Base-by-base conservation (phyloP, 805 yeast genomes). In the Pichia cabralensis region DNA sequence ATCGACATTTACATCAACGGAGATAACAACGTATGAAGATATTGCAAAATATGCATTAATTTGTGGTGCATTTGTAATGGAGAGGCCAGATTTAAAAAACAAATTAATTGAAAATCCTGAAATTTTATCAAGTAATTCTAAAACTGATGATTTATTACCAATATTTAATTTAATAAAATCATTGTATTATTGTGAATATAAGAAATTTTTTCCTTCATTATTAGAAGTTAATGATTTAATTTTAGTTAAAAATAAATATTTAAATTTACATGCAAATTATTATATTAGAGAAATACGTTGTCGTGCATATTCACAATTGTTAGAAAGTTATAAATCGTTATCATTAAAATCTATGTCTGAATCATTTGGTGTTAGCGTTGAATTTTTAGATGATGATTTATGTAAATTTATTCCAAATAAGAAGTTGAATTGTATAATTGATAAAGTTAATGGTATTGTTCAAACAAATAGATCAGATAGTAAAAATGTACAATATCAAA, bases 391-490 rank as follows among this genome's bases (percentile, higher is more conserved):
- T 58, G 64, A 62, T 35, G 98, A 92, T 56, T 65, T 92, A 47
- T 75, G 95, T 50, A 81, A 78, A 53, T 85, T 89, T 55, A 85
- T 92, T 48, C 95, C 96, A 25, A 88, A 79, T 59, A 86, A 88
- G 55, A 85, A 85, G 60, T 70, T 92, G 55, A 89, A 88, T 62
- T 92, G 98, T 62, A 88, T 92, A 33, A 85, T 92, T 52, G 98
- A 92, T 57, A 75, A 84, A 53, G 97, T 92, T 33, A 84, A 86
- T 57, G 97, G 94, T 11, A 84, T 92, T 41, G 83, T 92, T 44
- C 94, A 84, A 56, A 92, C 98, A 13, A 92, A 86, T 60, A 72
- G 97, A 47, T 96, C 96, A 2, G 98, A 92, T 57, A 86, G 81
- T 62, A 92, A 92, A 62, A 89, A 92, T 55, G 81, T 84, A 37